Evolutionary conservation across 2,329 filamentous ascomycete species (phyloP).

Genomic region (Alternaria atra): DNA sequence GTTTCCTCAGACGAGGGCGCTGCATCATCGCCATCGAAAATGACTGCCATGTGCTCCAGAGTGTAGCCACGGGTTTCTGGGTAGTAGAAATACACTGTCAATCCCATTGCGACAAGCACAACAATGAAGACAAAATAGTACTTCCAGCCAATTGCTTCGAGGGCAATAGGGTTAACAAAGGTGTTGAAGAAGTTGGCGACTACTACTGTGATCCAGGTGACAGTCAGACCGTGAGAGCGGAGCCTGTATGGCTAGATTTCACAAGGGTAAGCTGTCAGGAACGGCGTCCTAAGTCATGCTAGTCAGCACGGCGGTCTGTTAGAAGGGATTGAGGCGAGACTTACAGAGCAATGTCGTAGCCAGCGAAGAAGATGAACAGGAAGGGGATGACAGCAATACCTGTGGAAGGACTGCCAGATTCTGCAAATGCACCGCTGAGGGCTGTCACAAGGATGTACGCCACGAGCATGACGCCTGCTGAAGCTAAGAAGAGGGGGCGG

Average conservation of each 20-base stretch:
- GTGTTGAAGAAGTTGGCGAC: too few relatives aligned
- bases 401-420: background rate
- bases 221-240: too few relatives aligned
- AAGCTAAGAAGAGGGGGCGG: background rate
- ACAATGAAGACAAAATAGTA: conserved; percentile 32
- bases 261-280: too few relatives aligned
- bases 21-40: conserved; percentile 1
- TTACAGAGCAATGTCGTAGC: too few relatives aligned
- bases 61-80: conserved; percentile 21
- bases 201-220: too few relatives aligned
- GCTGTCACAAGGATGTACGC: background rate
- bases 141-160: background rate
- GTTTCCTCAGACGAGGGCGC: too few relatives aligned
- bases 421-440: background rate
- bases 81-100: conserved; percentile 21
- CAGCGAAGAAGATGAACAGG: background rate
- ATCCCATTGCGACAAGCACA: conserved; percentile 10
- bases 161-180: background rate
- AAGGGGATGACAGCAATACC: background rate
- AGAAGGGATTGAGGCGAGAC: too few relatives aligned
- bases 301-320: too few relatives aligned
- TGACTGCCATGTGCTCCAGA: conserved; percentile 21
- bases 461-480: background rate
- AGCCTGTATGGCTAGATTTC: too few relatives aligned
- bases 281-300: too few relatives aligned